Evolutionary conservation across 2,329 filamentous ascomycete genomes (phyloP), one percentile per base, ranked within the genome.

Genomic region (Pyrenochaeta sp.): DNA sequence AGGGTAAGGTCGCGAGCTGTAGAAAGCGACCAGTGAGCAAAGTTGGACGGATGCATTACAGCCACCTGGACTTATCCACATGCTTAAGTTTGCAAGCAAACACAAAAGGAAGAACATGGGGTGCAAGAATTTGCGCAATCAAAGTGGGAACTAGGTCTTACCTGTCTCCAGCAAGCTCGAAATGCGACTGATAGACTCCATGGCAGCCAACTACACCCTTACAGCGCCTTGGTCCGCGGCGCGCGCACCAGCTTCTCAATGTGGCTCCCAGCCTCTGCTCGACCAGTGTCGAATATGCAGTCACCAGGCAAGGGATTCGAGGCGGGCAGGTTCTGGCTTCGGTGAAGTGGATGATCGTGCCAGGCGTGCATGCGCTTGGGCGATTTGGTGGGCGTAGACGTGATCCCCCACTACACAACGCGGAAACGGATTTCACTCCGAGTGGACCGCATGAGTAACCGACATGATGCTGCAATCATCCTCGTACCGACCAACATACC

Each of bases 101-200:
- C 14, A 20, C n/a, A 39, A 20, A 9, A 21, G 20, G 21, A 7
- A 21, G 20, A 23, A 48, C 18, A 39, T 18, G 23, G 15, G 2
- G 15, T 4, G 31, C 31, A 9, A 51, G 6, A 46, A 35, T 49
- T 7, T 27, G 36, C 20, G 30, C 29, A 31, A 44, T 29, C 52
- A 55, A 46, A 51, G 44, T 39, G 47, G 36, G 42, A 55, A 56
- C 41, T 48, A 52, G 39, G 45, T 42, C 52, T 71, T 83, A 96
- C 94, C 92, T 79, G 90, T 95, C 82, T 98, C 95, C 77, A 99
- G 88, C 79, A 98, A 86, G 75, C 87, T 91, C 66, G 93, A 96
- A 77, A 99, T 96, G 71, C 91, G 87, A 61, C 94, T 92, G 74
- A 98, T 92, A 18, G 94, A 96, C 85, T 99, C 95, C 95, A 99